Evolutionary conservation across 441 rosid species (phyloP).

Genomic region (Pelargonium exstipulatum): DNA sequence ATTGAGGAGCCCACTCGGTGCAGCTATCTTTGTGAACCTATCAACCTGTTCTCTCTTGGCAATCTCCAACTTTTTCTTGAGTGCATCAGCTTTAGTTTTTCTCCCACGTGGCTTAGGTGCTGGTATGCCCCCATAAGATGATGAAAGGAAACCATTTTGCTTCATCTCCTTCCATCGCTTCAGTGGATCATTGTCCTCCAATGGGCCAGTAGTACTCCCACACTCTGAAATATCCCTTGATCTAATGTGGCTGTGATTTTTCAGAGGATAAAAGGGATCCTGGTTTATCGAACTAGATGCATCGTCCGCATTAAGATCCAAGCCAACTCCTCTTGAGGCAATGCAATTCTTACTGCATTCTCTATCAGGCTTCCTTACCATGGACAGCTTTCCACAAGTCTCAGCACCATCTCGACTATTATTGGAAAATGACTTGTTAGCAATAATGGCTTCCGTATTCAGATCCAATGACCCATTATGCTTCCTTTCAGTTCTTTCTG

Average conservation of each 20-base stretch:
- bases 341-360: slow-evolving; percentile 29
- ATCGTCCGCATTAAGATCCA: slow-evolving; percentile 52
- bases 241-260: slow-evolving; percentile 31
- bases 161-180: slow-evolving; percentile 88
- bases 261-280: slow-evolving; percentile 28
- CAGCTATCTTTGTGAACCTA: slow-evolving; percentile 69
- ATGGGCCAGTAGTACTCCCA: slow-evolving; percentile 47
- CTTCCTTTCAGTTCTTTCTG: slow-evolving; percentile 22
- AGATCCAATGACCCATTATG: slow-evolving; percentile 28
- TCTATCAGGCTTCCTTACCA: slow-evolving; percentile 23
- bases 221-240: slow-evolving; percentile 50
- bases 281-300: slow-evolving; percentile 42
- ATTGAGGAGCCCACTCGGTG: slow-evolving; percentile 85
- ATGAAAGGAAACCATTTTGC: slow-evolving; percentile 58
- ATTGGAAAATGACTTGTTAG: slow-evolving; percentile 24
- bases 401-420: slow-evolving; percentile 11
- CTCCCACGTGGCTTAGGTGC: slow-evolving; percentile 64
- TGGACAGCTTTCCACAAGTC: slow-evolving; percentile 15
- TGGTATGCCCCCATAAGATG: slow-evolving; percentile 64
- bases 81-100: slow-evolving; percentile 47
- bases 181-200: slow-evolving; percentile 56
- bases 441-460: slow-evolving; percentile 29
- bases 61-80: slow-evolving; percentile 61
- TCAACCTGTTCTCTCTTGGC: slow-evolving; percentile 74
- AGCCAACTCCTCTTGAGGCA: slow-evolving; percentile 30